Conservation (phyloP, 2,329 filamentous ascomycete genomes). For the Cladosporium austrohemisphaericum region DNA sequence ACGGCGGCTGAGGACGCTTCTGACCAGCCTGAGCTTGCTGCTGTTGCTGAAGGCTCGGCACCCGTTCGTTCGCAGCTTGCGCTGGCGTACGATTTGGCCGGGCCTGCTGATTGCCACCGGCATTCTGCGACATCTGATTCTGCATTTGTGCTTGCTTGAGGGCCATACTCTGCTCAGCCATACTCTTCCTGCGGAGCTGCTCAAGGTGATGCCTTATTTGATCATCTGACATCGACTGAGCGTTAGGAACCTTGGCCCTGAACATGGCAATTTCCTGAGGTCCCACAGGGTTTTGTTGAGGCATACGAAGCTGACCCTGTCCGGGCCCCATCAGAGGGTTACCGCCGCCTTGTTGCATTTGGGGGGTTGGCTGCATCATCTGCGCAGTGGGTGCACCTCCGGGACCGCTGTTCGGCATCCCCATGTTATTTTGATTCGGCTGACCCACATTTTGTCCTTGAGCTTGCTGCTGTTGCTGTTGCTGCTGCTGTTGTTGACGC, state of each 20-base stretch:
- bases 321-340: constrained; percentile 26
- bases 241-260: constrained; percentile 33
- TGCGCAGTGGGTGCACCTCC: constrained; percentile 14
- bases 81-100: constrained; percentile 3
- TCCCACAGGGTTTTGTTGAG: constrained; percentile 28
- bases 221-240: constrained; percentile 37
- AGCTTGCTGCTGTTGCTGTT: constrained; percentile 26
- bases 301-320: constrained; percentile 11
- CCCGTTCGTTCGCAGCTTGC: background rate
- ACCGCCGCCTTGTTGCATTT: constrained; percentile 38
- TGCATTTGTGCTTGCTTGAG: constrained; percentile 17
- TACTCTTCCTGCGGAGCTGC: constrained; percentile 8
- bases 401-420: constrained; percentile 3
- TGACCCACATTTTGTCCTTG: constrained; percentile 15
- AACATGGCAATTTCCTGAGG: constrained; percentile 40
- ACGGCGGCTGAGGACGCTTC: constrained; percentile 7
- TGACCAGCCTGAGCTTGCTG: constrained; percentile 16
- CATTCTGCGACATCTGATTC: constrained; percentile 10
- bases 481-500: constrained; percentile 10
- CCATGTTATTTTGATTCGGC: background rate
- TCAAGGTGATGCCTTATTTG: constrained; percentile 36
- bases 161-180: constrained; percentile 3
- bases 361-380: constrained; percentile 14
- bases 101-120: constrained; percentile 7
- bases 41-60: background rate